Percentiles rank a stretch among this genome's conserved stretches.
Conservation (phyloP, 164 flowering plant species). For the Vitis labrusca region DNA sequence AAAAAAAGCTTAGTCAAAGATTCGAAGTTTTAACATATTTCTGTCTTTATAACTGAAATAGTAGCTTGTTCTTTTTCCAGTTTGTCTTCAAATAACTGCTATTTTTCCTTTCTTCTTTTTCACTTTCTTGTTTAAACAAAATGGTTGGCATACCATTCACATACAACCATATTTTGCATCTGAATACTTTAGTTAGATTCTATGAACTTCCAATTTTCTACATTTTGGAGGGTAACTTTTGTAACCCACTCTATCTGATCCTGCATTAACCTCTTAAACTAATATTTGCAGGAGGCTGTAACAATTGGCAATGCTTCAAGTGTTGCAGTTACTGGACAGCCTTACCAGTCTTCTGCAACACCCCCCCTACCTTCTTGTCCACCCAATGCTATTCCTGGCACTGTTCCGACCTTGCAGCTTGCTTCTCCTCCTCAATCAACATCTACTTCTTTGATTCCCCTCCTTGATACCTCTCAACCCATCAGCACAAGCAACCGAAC, state of each 20-base stretch:
- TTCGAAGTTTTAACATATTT: no score
- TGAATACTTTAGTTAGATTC: neutral
- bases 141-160: no score
- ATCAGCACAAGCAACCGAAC: constrained; percentile 30
- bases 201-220: neutral
- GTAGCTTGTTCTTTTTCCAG: no score
- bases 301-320: constrained; percentile 39
- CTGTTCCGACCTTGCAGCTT: constrained; percentile 38
- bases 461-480: constrained; percentile 46
- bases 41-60: no score
- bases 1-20: no score
- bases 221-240: neutral
- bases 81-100: no score
- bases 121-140: no score
- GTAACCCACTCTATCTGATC: neutral
- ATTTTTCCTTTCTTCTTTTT: no score
- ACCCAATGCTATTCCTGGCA: constrained; percentile 26
- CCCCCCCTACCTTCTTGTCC: constrained; percentile 33
- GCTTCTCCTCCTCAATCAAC: constrained; percentile 45
- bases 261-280: neutral
- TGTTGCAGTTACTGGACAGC: constrained; percentile 30
- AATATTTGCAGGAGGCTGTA: constrained; percentile 44
- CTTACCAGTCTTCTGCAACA: constrained; percentile 27
- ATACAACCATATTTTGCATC: no score
- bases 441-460: constrained; percentile 46